These are phyloP conservation scores for Aspergillus taichungensis DNA, from an alignment of 495 filamentous ascomycete species.

Conservation along the genomic window DNA sequence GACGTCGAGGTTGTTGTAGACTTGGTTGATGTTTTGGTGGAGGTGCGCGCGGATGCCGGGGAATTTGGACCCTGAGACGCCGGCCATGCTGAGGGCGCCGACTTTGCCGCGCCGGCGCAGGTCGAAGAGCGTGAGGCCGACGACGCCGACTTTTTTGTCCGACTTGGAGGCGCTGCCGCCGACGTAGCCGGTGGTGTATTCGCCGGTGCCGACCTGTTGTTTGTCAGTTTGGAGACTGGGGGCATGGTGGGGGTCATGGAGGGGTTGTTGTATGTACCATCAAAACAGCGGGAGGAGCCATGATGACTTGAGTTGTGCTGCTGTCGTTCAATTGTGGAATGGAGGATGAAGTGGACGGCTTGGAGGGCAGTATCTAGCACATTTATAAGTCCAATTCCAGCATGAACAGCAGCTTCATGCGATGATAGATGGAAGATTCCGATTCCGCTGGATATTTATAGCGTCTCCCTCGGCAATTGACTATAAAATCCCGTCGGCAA, in stretches of 20 bases:
- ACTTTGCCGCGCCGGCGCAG: conserved; percentile 83
- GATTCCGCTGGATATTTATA: no score
- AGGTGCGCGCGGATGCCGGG: conserved; percentile 86
- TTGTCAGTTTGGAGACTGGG: conserved; percentile 17
- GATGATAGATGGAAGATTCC: no score
- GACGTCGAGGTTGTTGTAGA: conserved; percentile 80
- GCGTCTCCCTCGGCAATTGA: conserved; percentile 1
- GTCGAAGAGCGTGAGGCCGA: conserved; percentile 84
- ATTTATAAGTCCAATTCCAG: no score
- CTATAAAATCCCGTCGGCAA: not conserved
- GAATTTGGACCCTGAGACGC: conserved; percentile 78
- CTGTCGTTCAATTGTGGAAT: not conserved
- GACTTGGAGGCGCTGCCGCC: conserved; percentile 67
- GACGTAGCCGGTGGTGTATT: conserved; percentile 92
- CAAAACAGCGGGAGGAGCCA: conserved; percentile 75
- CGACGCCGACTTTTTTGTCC: conserved; percentile 91
- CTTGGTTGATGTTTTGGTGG: conserved; percentile 75
- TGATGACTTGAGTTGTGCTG: conserved; percentile 21
- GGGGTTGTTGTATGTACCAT: conserved; percentile 50
- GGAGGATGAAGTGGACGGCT: not conserved
- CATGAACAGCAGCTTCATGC: no score
- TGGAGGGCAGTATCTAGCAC: not conserved
- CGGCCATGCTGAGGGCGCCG: conserved; percentile 78
- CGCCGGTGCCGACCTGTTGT: conserved; percentile 70
- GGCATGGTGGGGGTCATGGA: not conserved